Conservation (phyloP, 768 basidiomycete genomes). For the Leccinum variicolor region DNA sequence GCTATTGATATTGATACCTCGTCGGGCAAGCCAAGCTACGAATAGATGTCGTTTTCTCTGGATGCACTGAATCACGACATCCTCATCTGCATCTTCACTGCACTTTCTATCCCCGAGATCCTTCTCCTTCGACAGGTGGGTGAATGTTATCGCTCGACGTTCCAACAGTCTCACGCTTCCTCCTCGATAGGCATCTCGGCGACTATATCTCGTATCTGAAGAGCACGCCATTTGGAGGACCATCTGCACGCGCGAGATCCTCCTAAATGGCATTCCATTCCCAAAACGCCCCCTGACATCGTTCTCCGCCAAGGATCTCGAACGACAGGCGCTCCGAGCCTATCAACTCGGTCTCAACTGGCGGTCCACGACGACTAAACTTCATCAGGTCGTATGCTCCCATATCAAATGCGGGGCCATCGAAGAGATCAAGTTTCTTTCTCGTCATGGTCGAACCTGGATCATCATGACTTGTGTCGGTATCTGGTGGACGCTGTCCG, state of each 20-base stretch:
- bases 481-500: conserved; percentile 56
- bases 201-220: conserved; percentile 41
- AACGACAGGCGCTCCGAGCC: conserved; percentile 41
- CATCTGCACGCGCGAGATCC: conserved; percentile 42
- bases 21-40: not conserved
- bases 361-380: conserved; percentile 27
- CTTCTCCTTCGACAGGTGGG: conserved; percentile 42
- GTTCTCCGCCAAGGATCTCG: conserved; percentile 43
- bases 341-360: conserved; percentile 49
- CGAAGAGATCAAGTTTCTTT: conserved; percentile 52
- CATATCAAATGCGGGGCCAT: conserved; percentile 41
- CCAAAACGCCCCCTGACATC: conserved; percentile 34
- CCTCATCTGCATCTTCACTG: conserved; percentile 34
- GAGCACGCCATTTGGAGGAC: conserved; percentile 57
- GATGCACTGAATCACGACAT: conserved; percentile 36
- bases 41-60: conserved; percentile 18
- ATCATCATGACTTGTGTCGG: conserved; percentile 53
- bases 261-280: conserved; percentile 50
- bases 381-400: conserved; percentile 18
- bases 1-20: not conserved
- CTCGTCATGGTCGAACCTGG: conserved; percentile 40
- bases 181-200: conserved; percentile 46
- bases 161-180: not conserved
- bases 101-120: conserved; percentile 40
- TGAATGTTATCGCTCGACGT: not conserved